These are phyloP conservation scores for Arthroderma sp. DNA, from an alignment of 2,329 filamentous ascomycete genomes.

Conservation along the genomic window DNA sequence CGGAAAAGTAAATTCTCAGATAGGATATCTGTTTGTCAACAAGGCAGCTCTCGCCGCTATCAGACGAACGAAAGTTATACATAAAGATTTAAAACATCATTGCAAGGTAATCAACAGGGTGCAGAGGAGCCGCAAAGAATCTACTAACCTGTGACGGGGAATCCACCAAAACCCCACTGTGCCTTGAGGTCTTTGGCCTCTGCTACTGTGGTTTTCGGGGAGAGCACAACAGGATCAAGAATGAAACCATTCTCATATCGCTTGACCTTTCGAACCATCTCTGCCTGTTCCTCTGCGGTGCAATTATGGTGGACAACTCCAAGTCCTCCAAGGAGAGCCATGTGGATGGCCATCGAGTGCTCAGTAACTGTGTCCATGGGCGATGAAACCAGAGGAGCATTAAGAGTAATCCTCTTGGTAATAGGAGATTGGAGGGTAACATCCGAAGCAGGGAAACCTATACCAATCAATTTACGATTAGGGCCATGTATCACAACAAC, in stretches of 20 bases:
- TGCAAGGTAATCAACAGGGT: conserved; percentile 11
- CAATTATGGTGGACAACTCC: conserved; percentile 99
- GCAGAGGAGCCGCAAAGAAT: conserved; percentile 12
- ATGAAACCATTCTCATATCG: conserved; percentile 99
- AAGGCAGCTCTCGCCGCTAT: conserved; percentile 71
- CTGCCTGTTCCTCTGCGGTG: conserved; percentile 89
- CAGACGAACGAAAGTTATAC: conserved; percentile 99
- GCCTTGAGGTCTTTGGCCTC: conserved; percentile 89
- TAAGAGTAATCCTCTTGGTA: conserved; percentile 89
- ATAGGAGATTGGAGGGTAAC: conserved; percentile 81
- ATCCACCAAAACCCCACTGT: conserved; percentile 97
- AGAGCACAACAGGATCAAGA: conserved; percentile 84
- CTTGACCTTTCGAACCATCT: conserved; percentile 99
- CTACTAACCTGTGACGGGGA: conserved; percentile 89
- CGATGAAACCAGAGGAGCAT: conserved; percentile 92
- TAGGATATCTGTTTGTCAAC: conserved; percentile 52
- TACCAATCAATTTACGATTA: conserved; percentile 1
- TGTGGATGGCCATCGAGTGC: conserved; percentile 98
- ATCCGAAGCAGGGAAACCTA: conserved; percentile 78
- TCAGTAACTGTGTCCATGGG: conserved; percentile 99
- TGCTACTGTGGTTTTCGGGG: conserved; percentile 71
- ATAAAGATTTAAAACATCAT: conserved; percentile 59
- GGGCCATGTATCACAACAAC: neutral
- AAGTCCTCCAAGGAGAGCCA: conserved; percentile 41
- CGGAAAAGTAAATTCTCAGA: conserved; percentile 29